phyloP scores from a whole-genome alignment of 176 grass and related monocot species.

The Avena insularis region DNA sequence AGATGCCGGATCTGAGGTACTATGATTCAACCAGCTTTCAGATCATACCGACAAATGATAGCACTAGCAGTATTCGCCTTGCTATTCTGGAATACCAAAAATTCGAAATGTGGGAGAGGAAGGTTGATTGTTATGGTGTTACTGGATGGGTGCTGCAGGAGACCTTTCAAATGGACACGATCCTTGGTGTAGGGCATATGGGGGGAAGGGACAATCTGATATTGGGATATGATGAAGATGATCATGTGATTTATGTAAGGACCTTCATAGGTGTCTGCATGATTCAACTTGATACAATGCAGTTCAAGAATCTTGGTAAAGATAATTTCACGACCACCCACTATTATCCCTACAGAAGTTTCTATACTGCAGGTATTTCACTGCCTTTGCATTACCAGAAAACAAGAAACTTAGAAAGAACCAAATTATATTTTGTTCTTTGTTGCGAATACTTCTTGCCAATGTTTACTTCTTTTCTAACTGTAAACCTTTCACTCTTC shows the following conservation, averaged over 20 bases:
- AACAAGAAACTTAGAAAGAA: neutral
- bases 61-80: constrained; percentile 9
- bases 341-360: constrained; percentile 19
- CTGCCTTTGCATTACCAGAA: neutral
- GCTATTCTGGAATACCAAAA: neutral
- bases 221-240: constrained; percentile 29
- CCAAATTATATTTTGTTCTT: neutral
- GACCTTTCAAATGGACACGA: constrained; percentile 2
- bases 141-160: constrained; percentile 11
- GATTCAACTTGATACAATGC: constrained; percentile 25
- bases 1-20: constrained; percentile 16
- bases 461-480: neutral
- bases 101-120: constrained; percentile 24
- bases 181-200: neutral
- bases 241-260: constrained; percentile 24
- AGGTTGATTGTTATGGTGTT: neutral
- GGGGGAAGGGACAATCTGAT: constrained; percentile 1
- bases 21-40: neutral
- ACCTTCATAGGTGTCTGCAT: constrained; percentile 14
- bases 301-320: constrained; percentile 32
- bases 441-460: neutral
- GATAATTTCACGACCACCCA: neutral
- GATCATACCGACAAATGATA: neutral
- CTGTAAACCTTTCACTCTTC: neutral
- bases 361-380: constrained; percentile 37